Conservation (phyloP, 2,329 filamentous ascomycete genomes). For the Curvularia sp. region DNA sequence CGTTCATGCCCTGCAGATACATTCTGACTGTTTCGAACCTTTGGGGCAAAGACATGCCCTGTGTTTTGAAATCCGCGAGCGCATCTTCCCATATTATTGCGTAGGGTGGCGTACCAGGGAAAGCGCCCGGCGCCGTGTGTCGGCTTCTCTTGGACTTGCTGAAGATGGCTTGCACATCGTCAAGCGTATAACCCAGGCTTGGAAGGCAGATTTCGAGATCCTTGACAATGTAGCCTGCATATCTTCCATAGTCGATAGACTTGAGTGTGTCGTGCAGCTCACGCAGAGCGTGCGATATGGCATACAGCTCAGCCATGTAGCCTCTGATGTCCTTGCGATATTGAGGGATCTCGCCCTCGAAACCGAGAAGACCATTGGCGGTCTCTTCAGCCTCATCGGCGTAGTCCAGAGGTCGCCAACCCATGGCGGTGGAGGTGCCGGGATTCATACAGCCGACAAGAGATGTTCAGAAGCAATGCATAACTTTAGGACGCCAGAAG, state of each 20-base stretch:
- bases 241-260: conserved; percentile 49
- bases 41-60: conserved; percentile 56
- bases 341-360: conserved; percentile 60
- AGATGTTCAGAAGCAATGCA: conserved; percentile 25
- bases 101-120: conserved; percentile 53
- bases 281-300: conserved; percentile 60
- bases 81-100: conserved; percentile 61
- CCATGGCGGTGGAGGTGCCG: conserved; percentile 46
- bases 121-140: conserved; percentile 42
- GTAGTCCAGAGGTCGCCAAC: conserved; percentile 49
- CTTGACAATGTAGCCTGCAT: conserved; percentile 49
- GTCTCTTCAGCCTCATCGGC: conserved; percentile 61
- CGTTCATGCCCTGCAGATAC: conserved; percentile 56
- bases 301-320: conserved; percentile 62
- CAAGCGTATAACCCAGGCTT: conserved; percentile 61
- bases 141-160: conserved; percentile 47
- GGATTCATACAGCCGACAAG: conserved; percentile 30
- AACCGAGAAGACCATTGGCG: conserved; percentile 59
- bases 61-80: conserved; percentile 54
- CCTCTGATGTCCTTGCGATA: conserved; percentile 61
- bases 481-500: conserved; percentile 24
- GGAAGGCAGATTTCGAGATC: conserved; percentile 59
- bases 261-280: conserved; percentile 56
- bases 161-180: conserved; percentile 56
- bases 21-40: conserved; percentile 60